Evolutionary conservation across 1,139 yeast genomes (phyloP).

Genomic region (Magnusiomyces suaveolens): DNA sequence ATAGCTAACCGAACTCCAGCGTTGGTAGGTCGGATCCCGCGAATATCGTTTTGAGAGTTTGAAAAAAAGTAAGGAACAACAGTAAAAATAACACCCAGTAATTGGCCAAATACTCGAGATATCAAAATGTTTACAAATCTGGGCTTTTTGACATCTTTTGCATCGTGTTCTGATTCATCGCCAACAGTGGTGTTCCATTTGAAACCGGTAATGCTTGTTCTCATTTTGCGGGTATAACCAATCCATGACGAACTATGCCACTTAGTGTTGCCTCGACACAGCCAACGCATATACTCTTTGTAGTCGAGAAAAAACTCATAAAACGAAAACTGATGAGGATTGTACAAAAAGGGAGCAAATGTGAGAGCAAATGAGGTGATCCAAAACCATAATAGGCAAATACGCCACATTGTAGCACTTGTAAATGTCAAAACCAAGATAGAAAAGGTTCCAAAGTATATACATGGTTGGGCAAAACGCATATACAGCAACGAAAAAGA

Average conservation of each 20-base stretch:
- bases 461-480: conserved; percentile 52
- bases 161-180: conserved; percentile 15
- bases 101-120: conserved; percentile 46
- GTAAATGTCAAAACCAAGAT: conserved; percentile 54
- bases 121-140: conserved; percentile 42
- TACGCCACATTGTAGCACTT: conserved; percentile 62
- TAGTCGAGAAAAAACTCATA: conserved; percentile 67
- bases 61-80: conserved; percentile 57
- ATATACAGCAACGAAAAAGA: conserved; percentile 54
- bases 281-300: conserved; percentile 55
- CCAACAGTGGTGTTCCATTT: conserved; percentile 36
- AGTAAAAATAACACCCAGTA: conserved; percentile 36
- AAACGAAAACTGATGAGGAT: conserved; percentile 75
- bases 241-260: conserved; percentile 54
- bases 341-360: conserved; percentile 70
- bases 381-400: conserved; percentile 77
- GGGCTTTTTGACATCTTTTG: conserved; percentile 35
- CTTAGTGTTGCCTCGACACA: conserved; percentile 51
- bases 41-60: conserved; percentile 61
- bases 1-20: conserved; percentile 45
- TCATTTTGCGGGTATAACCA: conserved; percentile 40
- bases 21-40: conserved; percentile 40
- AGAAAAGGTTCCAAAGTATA: conserved; percentile 55
- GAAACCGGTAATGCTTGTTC: conserved; percentile 61
- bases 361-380: conserved; percentile 62